Conservation (phyloP, 257 asterid species). For the Przewalskia tangutica region DNA sequence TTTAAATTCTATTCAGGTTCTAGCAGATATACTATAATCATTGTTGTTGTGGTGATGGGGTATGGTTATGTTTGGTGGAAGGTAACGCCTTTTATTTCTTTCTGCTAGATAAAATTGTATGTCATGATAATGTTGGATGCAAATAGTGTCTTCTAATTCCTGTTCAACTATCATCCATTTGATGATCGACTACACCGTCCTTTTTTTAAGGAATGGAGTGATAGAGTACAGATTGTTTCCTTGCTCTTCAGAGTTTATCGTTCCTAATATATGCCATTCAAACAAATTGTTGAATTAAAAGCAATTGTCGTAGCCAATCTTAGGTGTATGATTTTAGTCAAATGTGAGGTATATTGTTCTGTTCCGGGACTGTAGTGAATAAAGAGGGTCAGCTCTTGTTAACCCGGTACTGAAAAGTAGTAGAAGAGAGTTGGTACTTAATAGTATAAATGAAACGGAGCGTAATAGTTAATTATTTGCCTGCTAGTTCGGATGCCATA, state of each 20-base stretch:
- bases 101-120: not conserved
- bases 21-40: slow-evolving; percentile 50
- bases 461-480: not conserved
- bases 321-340: not conserved
- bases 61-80: slow-evolving; percentile 98
- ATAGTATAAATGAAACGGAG: not conserved
- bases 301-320: not conserved
- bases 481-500: not conserved
- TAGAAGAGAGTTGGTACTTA: too few relatives aligned
- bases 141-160: not conserved
- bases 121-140: not conserved
- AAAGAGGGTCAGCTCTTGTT: too few relatives aligned
- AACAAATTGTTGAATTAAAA: not conserved
- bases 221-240: not conserved
- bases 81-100: slow-evolving; percentile 37
- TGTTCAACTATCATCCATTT: not conserved
- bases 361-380: too few relatives aligned
- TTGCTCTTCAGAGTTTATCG: not conserved
- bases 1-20: slow-evolving; percentile 46
- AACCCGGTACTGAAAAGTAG: too few relatives aligned
- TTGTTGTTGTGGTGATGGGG: slow-evolving; percentile 68
- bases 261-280: not conserved
- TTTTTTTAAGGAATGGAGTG: not conserved
- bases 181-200: not conserved
- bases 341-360: not conserved